Base-by-base conservation (phyloP, 768 basidiomycete species). In the Chlorophyllum brunneum region DNA sequence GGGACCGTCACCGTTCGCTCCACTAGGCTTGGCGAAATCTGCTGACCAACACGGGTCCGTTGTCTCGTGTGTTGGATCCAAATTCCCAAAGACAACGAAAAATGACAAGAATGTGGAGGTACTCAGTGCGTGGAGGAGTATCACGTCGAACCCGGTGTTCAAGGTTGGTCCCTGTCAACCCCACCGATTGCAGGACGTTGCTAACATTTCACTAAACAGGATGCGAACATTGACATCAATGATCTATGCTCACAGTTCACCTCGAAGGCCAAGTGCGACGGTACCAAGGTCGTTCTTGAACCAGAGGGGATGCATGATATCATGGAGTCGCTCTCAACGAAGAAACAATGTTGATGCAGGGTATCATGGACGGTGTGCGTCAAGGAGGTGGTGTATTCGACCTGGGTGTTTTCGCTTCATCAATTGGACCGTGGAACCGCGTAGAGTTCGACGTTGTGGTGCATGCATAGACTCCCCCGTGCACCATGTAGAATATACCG, bases 231-330 rank as follows among this genome's bases (percentile, higher is more conserved):
- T 33, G 91, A 92, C 61, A 82, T 92, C 52, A 88, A 86, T 59
- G 78, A 86, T 42, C 71, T 93, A 20, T 93, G 91, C 63, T 60
- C 80, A 5, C 86, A 92, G 66, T 90, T 93, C 62, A 79, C 88
- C 40, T 78, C 67, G 62, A 92, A 93, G 70, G 91, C 91, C 41
- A 77, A 81, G 39, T 93, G 91, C 61, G 90, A 92, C 55, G 91
- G 91, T 31, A 82, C 82, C 23, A 89, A 88, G 70, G 86, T 91
- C 33, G 90, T 92, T 16, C 67, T 92, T 42, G 87, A 81, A 59
- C 80, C 79, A 20, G 68, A 72, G 57, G 76, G 76, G 30, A 77
- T 80, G 49, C 62, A 67, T 57, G 66, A 68, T 55, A 80, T 80
- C 59, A 60, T 80, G 48, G 72, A 78, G 59, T 69, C 66, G 51